phyloP scores from a whole-genome alignment of 2,329 filamentous ascomycete genomes.

The Bipolaris bicolor region DNA sequence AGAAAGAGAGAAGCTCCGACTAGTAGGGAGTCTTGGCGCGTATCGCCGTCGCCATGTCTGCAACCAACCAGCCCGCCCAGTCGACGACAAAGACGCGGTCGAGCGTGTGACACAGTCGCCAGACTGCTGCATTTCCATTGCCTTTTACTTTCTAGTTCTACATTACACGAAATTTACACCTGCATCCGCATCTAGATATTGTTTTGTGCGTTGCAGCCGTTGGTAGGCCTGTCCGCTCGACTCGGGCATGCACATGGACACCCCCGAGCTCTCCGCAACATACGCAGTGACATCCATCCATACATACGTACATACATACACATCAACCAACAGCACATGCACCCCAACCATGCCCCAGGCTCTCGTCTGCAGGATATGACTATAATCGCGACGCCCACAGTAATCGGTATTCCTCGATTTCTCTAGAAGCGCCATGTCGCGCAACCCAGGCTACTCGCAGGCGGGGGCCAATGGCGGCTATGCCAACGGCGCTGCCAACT shows the following conservation, averaged over 20 bases:
- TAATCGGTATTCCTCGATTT: constrained; percentile 12
- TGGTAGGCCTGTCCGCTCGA: neutral
- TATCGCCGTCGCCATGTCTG: constrained; percentile 13
- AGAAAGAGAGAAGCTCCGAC: constrained; percentile 18
- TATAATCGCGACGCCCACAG: constrained; percentile 2
- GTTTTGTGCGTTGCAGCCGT: no score
- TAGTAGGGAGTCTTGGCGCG: constrained; percentile 19
- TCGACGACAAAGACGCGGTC: neutral
- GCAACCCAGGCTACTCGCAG: constrained; percentile 42
- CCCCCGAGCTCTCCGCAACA: constrained; percentile 40
- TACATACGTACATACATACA: neutral
- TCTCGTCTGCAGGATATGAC: constrained; percentile 25
- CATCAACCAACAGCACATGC: constrained; percentile 3
- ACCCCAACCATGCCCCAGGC: constrained; percentile 19
- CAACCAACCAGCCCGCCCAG: neutral
- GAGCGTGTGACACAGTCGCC: no score
- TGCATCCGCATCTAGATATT: no score
- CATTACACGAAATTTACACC: no score
- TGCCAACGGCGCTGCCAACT: constrained; percentile 37
- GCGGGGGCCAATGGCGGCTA: constrained; percentile 45
- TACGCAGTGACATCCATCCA: constrained; percentile 10
- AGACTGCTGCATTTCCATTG: no score
- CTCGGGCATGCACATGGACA: constrained; percentile 16
- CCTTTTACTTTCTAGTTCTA: no score
- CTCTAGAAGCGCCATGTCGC: constrained; percentile 42